These are phyloP conservation scores for Claviceps sp. DNA, from an alignment of 2,329 filamentous ascomycete genomes.

Conservation along the genomic window DNA sequence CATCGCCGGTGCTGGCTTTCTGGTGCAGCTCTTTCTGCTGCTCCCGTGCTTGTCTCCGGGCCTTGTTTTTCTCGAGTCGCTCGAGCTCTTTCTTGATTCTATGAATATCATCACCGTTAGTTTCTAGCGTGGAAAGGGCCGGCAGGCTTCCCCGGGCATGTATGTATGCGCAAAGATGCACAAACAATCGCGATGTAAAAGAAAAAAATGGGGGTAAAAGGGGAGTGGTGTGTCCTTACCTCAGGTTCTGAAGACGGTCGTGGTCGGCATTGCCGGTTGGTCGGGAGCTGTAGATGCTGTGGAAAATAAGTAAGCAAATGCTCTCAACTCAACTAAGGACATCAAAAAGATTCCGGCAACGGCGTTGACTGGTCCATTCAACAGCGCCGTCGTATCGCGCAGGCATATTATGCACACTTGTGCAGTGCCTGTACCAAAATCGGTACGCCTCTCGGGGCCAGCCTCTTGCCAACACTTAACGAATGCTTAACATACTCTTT, in stretches of 20 bases:
- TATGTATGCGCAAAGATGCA: too few species aligned
- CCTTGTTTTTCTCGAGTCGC: constrained; percentile 81
- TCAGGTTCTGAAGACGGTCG: constrained; percentile 32
- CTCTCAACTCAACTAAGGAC: constrained; percentile 19
- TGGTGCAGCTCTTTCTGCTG: constrained; percentile 63
- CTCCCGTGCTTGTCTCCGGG: constrained; percentile 78
- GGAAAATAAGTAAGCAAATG: constrained; percentile 25
- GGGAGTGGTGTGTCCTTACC: constrained; percentile 14
- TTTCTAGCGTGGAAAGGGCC: too few species aligned
- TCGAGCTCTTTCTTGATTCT: constrained; percentile 52
- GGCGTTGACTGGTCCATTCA: constrained; percentile 12
- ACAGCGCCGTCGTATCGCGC: constrained; percentile 5
- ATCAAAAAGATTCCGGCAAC: constrained; percentile 17
- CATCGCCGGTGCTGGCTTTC: constrained; percentile 28
- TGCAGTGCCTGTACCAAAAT: constrained; percentile 9
- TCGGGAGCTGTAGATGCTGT: constrained; percentile 35
- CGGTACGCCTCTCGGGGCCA: constrained; percentile 10
- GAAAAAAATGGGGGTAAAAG: not conserved
- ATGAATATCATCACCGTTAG: not conserved
- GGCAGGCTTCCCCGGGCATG: too few species aligned
- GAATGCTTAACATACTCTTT: constrained; percentile 48
- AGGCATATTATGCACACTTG: constrained; percentile 9
- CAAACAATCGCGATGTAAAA: not conserved
- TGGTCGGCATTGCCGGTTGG: constrained; percentile 38
- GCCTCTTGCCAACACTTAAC: constrained; percentile 1